Evolutionary conservation across 2,329 filamentous ascomycete genomes (phyloP).

Genomic region (Calycina herbarum): DNA sequence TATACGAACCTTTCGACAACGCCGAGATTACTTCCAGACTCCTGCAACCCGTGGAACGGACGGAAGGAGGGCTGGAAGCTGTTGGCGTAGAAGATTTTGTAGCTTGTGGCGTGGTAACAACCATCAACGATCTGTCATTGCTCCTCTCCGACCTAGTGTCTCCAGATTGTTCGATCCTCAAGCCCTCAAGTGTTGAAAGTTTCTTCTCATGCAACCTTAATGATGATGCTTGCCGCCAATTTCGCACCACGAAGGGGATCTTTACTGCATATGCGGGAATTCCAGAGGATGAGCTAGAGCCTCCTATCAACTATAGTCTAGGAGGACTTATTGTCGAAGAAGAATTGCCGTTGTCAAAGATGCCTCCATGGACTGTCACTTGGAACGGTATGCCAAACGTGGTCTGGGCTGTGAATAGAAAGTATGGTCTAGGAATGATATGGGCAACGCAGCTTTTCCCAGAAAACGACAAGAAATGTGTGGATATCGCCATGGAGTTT

Average conservation of each 20-base stretch:
- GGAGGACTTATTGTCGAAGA: not conserved
- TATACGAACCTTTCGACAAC: not conserved
- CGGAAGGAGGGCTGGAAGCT: not conserved
- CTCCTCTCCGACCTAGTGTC: not conserved
- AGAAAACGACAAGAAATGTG: not conserved
- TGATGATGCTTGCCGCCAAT: not conserved
- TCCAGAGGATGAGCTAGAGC: not conserved
- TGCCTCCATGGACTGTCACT: not conserved
- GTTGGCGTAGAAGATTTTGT: not conserved
- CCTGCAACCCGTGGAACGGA: not conserved
- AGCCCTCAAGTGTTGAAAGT: not conserved
- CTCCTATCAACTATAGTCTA: not conserved
- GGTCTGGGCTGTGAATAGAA: not conserved
- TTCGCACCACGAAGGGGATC: not conserved
- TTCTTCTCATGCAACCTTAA: not conserved
- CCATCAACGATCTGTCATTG: not conserved
- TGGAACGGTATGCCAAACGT: not conserved
- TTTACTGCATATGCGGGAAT: not conserved
- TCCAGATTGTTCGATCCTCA: not conserved
- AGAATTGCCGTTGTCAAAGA: not conserved
- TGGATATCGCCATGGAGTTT: not conserved
- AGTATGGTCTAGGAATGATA: not conserved
- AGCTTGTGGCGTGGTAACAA: not conserved
- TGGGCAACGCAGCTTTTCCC: not conserved
- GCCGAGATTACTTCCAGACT: not conserved